Evolutionary conservation across 192 early-diverging fungal genomes (phyloP).

Genomic region (Gigaspora rosea): DNA sequence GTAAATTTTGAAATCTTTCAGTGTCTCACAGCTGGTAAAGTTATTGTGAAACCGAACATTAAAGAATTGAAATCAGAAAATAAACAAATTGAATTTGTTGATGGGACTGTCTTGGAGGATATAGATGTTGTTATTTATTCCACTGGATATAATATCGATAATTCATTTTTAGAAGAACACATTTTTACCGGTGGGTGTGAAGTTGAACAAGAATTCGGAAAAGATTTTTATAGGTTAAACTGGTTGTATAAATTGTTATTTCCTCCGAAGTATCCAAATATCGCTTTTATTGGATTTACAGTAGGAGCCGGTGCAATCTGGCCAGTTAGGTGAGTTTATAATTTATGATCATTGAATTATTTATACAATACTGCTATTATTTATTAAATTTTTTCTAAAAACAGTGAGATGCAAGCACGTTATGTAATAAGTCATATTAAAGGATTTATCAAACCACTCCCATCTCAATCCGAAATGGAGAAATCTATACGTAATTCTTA

Average conservation of each 20-base stretch:
- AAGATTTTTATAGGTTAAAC: constrained; percentile 44
- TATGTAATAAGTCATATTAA: constrained; percentile 41
- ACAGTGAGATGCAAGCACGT: constrained; percentile 54
- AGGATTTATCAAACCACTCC: background rate
- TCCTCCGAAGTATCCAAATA: constrained; percentile 52
- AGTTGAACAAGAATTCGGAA: constrained; percentile 31
- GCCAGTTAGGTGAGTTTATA: too few relatives aligned
- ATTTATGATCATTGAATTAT: too few relatives aligned
- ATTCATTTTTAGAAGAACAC: constrained; percentile 50
- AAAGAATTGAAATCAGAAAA: constrained; percentile 37
- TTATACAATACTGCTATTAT: background rate
- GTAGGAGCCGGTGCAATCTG: constrained; percentile 54
- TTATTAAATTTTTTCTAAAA: background rate
- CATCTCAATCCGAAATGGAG: background rate
- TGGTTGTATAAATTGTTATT: constrained; percentile 62
- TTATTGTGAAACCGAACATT: constrained; percentile 53
- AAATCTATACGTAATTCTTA: background rate
- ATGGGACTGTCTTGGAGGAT: constrained; percentile 14
- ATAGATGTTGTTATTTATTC: constrained; percentile 63
- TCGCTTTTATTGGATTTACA: constrained; percentile 62
- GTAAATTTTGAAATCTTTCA: constrained; percentile 51
- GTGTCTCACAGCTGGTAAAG: constrained; percentile 16
- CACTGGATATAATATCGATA: constrained; percentile 61
- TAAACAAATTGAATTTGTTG: constrained; percentile 50
- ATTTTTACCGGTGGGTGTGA: constrained; percentile 46